Evolutionary conservation across 768 basidiomycete species (phyloP), one percentile per base, ranked within the genome.

Genomic region (Xerocomellus intermedius): DNA sequence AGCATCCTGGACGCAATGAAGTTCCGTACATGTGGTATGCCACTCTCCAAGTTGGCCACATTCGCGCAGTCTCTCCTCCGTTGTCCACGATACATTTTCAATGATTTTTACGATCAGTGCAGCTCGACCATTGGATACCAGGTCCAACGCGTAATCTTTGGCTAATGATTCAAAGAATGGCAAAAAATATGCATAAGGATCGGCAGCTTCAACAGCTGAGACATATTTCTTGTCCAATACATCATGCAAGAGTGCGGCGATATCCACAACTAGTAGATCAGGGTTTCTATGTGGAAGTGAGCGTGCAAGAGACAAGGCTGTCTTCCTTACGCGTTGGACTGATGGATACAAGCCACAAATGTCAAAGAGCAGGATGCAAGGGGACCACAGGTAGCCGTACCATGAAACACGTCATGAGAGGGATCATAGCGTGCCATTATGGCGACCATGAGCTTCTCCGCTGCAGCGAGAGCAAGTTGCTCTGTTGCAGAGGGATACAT

Each of bases 211-310:
- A 51, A 75, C 77, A 13, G 77, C 69, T 2, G 84, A 74, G 17
- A 86, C 84, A 64, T 93, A 91, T 75, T 93, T 92, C 74, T 88
- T 90, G 79, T 92, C 90, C 33, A 91, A 75, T 39, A 94, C 79
- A 69, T 96, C 93, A 64, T 95, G 94, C 42, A 95, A 81, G 37
- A 96, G 80, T n/a, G 94, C 88, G 30, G 89, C 87, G 44, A 95
- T 75, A 69, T 95, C 93, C 22, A 95, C 81, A 6, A 84, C 80
- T 21, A 94, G 73, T 2, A 94, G 70, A 73, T 95, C 90, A 3
- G 85, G 84, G 39, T 72, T 72, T 13, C 72, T 68, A 9, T 74
- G 57, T 8, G 71, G 58, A 30, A 82, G 60, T 13, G 77, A 72
- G 16, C 73, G 73, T 12, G 91, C 92, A 38, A 95, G 76, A 8